A percentile compares a stretch with the other conserved stretches of the same genome.
Conservation (phyloP, 495 filamentous ascomycete genomes). For the Pseudoneurospora amorphoporcata region DNA sequence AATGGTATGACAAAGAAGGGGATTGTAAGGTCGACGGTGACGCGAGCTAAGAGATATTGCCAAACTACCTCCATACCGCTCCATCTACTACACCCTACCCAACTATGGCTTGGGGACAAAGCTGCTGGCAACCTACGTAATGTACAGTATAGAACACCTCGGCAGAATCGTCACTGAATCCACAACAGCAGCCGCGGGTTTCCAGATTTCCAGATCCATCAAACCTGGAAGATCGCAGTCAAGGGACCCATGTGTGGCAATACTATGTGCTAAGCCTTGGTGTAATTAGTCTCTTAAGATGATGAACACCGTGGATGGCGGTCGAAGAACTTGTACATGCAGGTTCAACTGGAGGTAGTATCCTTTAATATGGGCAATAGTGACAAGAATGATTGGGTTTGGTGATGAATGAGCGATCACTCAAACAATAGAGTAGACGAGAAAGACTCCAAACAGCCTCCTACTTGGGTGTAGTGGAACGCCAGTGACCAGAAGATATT, state of each 20-base stretch:
- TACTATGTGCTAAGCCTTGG: neutral
- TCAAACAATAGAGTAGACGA: neutral
- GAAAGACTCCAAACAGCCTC: neutral
- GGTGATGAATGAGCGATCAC: neutral
- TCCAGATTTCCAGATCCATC: neutral
- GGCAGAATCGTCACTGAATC: neutral
- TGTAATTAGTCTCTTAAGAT: neutral
- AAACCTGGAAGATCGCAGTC: neutral
- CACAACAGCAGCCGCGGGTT: neutral
- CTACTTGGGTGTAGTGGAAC: neutral
- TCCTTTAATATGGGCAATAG: neutral
- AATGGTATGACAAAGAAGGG: neutral
- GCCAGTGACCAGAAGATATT: neutral
- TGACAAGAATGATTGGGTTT: neutral
- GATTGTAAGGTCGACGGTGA: neutral
- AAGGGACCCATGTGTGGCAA: neutral
- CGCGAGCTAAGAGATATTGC: neutral
- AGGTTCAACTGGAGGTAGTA: neutral
- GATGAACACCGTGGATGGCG: neutral
- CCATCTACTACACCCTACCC: neutral
- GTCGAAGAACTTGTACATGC: neutral
- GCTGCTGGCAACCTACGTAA: neutral
- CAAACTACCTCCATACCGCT: neutral
- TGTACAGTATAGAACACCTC: neutral
- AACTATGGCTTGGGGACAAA: neutral